These are phyloP conservation scores for Saccharomyces pastorianus DNA, from an alignment of 1,139 yeast species.

Conservation along the genomic window DNA sequence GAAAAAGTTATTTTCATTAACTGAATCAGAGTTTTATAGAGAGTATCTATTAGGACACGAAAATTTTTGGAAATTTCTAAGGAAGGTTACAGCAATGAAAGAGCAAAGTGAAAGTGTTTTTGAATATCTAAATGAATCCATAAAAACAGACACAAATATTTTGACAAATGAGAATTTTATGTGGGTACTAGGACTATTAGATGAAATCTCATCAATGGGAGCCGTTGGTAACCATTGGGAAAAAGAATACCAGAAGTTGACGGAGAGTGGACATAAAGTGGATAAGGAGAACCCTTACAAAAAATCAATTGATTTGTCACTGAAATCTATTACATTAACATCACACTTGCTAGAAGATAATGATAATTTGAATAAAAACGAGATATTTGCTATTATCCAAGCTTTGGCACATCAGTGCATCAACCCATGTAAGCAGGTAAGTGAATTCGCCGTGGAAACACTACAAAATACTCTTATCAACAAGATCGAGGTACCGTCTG, in stretches of 20 bases:
- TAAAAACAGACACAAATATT: slow-evolving; percentile 35
- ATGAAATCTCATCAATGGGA: slow-evolving; percentile 76
- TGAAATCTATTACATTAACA: slow-evolving; percentile 56
- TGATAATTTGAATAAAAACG: slow-evolving; percentile 23
- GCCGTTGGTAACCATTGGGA: slow-evolving; percentile 76
- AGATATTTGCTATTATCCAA: slow-evolving; percentile 45
- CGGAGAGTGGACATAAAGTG: slow-evolving; percentile 38
- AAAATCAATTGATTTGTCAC: slow-evolving; percentile 49
- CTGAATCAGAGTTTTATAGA: slow-evolving; percentile 45
- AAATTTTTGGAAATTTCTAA: slow-evolving; percentile 56
- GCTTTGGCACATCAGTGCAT: slow-evolving; percentile 84
- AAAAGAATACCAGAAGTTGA: slow-evolving; percentile 45
- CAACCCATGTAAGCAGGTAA: slow-evolving; percentile 74
- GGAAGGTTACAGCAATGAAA: slow-evolving; percentile 51
- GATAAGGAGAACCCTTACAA: slow-evolving; percentile 44
- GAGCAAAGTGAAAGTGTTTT: slow-evolving; percentile 45
- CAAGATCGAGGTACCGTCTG: slow-evolving; percentile 28
- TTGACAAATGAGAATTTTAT: slow-evolving; percentile 48
- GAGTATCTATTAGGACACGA: slow-evolving; percentile 38
- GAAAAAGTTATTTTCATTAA: slow-evolving; percentile 46
- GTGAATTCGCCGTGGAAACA: slow-evolving; percentile 53
- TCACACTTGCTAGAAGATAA: slow-evolving; percentile 37
- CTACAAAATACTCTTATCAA: slow-evolving; percentile 43
- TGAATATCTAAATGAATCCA: slow-evolving; percentile 40
- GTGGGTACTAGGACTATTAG: slow-evolving; percentile 60